Evolutionary conservation across 2,329 filamentous ascomycete genomes (phyloP), one percentile per base, ranked within the genome.

Genomic region (Saccharata proteae): DNA sequence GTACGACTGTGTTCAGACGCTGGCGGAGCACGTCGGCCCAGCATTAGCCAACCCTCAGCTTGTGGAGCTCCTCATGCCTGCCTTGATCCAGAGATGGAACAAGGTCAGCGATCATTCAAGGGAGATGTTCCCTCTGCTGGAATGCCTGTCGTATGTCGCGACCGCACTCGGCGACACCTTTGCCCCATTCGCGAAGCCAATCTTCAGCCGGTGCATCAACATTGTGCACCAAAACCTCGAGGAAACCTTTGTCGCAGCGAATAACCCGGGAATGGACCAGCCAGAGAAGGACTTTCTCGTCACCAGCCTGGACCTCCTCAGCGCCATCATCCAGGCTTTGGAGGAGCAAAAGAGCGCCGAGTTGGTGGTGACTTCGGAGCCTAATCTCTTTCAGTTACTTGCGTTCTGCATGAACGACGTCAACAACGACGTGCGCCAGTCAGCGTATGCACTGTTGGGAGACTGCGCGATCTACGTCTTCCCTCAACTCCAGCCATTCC

Each of bases 221-320:
- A 86, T 98, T 46, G 90, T 98, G 44, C 85, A 92, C 51, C 71
- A 78, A 46, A 96, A 93, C 46, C 67, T 98, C 17, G 79, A 94
- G 56, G 80, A 88, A 42, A 77, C 77, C 30, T 58, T 86, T 35
- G 70, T 74, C 5, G 77, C 81, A 4, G 69, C 69, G 25, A 73
- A 71, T 43, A 81, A 88, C 49, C 62, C 71, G 4, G 62, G 64
- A 6, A 58, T 81, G 22, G 86, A 94, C 36, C 65, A 72, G 30
- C 88, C 90, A 1, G 86, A 96, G 57, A 94, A 94, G 63, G 90
- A 98, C 58, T 98, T 96, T 60, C 65, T 96, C 38, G 80, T 98
- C 28, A 96, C 90, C 17, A 93, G 85, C 47, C 67, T 98, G 37
- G 90, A 98, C 52, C 74, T 98, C 10, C 62, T 98, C 34, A 93